Evolutionary conservation across 441 rosid genomes (phyloP).

Genomic region (Croton laevigatus): DNA sequence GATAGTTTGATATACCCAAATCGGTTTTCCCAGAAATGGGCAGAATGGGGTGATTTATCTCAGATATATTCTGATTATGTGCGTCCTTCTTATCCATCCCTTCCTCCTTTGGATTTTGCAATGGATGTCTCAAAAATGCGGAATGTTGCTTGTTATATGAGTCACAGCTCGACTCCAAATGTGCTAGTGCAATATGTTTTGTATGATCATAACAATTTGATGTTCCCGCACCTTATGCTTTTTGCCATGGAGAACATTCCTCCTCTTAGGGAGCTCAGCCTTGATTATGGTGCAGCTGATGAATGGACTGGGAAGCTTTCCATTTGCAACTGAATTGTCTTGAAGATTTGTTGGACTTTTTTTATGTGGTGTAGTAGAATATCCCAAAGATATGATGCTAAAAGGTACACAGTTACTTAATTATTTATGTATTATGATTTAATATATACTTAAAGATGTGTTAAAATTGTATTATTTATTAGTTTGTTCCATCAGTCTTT

Average conservation of each 20-base stretch:
- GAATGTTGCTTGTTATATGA: conserved; percentile 83
- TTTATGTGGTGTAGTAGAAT: conserved; percentile 23
- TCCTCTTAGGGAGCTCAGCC: conserved; percentile 70
- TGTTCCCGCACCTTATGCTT: conserved; percentile 82
- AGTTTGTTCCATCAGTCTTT: not conserved
- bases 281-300: conserved; percentile 79
- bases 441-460: not conserved
- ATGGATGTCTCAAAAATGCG: conserved; percentile 84
- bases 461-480: not conserved
- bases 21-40: conserved; percentile 74
- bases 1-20: conserved; percentile 71
- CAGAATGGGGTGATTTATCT: conserved; percentile 83
- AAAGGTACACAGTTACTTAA: conserved; percentile 33
- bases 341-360: conserved; percentile 21
- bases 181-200: conserved; percentile 78
- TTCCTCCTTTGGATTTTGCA: conserved; percentile 80
- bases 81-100: conserved; percentile 54
- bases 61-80: conserved; percentile 44
- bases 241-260: conserved; percentile 86
- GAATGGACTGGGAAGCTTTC: conserved; percentile 63
- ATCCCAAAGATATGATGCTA: conserved; percentile 20
- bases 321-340: conserved; percentile 50
- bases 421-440: no score
- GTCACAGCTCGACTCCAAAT: conserved; percentile 76
- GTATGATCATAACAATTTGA: conserved; percentile 72